Evolutionary conservation across 148 eudicot species (phyloP), one percentile per base, ranked within the genome.

Genomic region (Rhododendron griersonianum): DNA sequence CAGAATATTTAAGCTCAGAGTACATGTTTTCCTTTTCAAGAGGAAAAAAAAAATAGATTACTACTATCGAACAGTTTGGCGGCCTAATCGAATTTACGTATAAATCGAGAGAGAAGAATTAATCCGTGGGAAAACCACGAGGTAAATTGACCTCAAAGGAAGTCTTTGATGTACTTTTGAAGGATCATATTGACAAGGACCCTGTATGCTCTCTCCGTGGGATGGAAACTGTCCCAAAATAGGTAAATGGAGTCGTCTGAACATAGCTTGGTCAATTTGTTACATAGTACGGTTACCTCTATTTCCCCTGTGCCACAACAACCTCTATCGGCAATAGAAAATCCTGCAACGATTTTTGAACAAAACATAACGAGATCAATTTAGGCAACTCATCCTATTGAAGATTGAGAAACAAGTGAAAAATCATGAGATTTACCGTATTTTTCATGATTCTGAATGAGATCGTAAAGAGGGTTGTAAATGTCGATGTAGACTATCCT

Each of bases 191-290:
- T 51, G 9, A 83, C 74, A 2, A 92, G 88, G 18, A 57, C 1
- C 11, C 51, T 45, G 63, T 92, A 91, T 39, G 90, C 90, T 37
- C 6, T 85, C 48, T 92, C 90, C 2, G 94, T 92, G 1, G 94
- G 94, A 85, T 92, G 94, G 53, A 86, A 92, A 61, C 92, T 91
- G 16, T 92, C 94, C 94, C 94, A 92, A 67, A 91, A 92, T 39
- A 92, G 33, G 51, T 85, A 91, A 55, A 80, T 83, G 16, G 91
- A 80, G 53, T 61, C 76, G 41, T 91, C 90, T 13, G 84, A 28
- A 44, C 94, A 92, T 19, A 88, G 15, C 2, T 0, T 1, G 2
- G n/a, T 1, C 1, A 59, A 5, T 21, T 1, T 19, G n/a, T 59
- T 59, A 21, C 65, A 59, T 0, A 59, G 4, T 21, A 21, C 0